Evolutionary conservation across 768 basidiomycete genomes (phyloP).

Genomic region (Suillus clintonianus): DNA sequence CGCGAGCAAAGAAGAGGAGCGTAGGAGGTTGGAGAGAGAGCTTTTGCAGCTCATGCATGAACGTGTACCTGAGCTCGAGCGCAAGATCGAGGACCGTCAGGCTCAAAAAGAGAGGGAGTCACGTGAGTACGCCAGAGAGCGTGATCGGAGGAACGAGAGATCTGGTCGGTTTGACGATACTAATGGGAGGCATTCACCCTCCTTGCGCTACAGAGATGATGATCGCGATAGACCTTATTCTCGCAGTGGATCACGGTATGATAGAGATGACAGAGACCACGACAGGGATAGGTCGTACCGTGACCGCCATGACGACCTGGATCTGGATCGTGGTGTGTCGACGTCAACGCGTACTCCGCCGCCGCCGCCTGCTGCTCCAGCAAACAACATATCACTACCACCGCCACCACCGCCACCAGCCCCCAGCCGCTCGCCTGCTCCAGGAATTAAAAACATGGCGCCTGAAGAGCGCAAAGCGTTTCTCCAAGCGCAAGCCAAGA

Average conservation of each 20-base stretch:
- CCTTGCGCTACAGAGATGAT: slow-evolving; percentile 36
- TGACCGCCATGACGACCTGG: slow-evolving; percentile 36
- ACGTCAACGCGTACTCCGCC: slow-evolving; percentile 42
- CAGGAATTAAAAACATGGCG: slow-evolving; percentile 75
- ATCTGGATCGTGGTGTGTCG: slow-evolving; percentile 39
- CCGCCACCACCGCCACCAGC: slow-evolving; percentile 50
- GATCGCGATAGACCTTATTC: slow-evolving; percentile 57
- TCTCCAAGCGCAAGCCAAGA: slow-evolving; percentile 77
- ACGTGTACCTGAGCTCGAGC: slow-evolving; percentile 87
- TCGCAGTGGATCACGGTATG: slow-evolving; percentile 38
- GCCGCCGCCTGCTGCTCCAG: slow-evolving; percentile 48
- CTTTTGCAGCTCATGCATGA: slow-evolving; percentile 86
- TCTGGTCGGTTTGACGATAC: slow-evolving; percentile 68
- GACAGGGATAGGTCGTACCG: slow-evolving; percentile 30
- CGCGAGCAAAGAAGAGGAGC: slow-evolving; percentile 78
- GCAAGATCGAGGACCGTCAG: slow-evolving; percentile 77
- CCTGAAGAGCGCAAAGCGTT: slow-evolving; percentile 80
- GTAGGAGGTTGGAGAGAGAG: slow-evolving; percentile 85
- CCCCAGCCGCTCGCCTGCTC: slow-evolving; percentile 58
- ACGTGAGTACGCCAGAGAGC: slow-evolving; percentile 72
- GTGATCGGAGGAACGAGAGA: slow-evolving; percentile 83
- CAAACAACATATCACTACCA: slow-evolving; percentile 40
- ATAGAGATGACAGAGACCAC: slow-evolving; percentile 40
- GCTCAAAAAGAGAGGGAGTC: slow-evolving; percentile 76
- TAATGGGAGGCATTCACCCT: slow-evolving; percentile 34